Evolutionary conservation across 192 early-diverging fungal species (phyloP), one percentile per base, ranked within the genome.

Genomic region (Spinellus fusiger): DNA sequence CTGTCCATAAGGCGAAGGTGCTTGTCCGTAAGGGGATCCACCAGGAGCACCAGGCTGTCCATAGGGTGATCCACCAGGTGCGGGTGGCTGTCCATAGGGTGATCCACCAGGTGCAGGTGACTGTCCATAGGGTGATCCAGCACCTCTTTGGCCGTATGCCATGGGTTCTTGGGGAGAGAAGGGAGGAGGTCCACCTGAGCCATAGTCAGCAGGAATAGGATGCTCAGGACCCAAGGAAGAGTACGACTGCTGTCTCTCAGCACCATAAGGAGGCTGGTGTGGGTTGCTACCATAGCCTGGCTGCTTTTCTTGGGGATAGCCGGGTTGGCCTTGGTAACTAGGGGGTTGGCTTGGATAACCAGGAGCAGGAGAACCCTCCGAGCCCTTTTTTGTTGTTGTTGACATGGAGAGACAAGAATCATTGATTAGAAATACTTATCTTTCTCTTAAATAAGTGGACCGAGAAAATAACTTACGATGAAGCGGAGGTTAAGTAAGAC

Each of bases 151-250:
- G 8, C 23, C 44, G 44, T 58, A 54, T 26, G 54, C 38, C 35
- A 34, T 37, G 9, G 55, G n/a, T 35, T 54, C 33, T 37, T 47
- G 68, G n/a, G 68, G 61, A 32, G 27, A 51, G 37, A 72, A 72
- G 9, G 70, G 70, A 54, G 70, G 70, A 26, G 70, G 70, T 20
- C 12, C 48, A 16, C 64, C 70, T 18, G 55, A 27, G 26, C 70
- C 70, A 49, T 72, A 72, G 52, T 57, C 59, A 8, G 25, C n/a
- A 40, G 70, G 70, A 48, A 66, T 49, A 28, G 63, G 58, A 4
- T 59, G 47, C 12, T 56, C 58, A 26, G 65, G 66, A 26, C 66
- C 66, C 33, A 73, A 47, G 12, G 61, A 38, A 28, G 61, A 37
- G n/a, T 48, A 59, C 1, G 60, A 66, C 18, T 12, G 23, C 28